Conservation (phyloP, 2,329 filamentous ascomycete genomes). For the Sclerotinia sclerotiorum region DNA sequence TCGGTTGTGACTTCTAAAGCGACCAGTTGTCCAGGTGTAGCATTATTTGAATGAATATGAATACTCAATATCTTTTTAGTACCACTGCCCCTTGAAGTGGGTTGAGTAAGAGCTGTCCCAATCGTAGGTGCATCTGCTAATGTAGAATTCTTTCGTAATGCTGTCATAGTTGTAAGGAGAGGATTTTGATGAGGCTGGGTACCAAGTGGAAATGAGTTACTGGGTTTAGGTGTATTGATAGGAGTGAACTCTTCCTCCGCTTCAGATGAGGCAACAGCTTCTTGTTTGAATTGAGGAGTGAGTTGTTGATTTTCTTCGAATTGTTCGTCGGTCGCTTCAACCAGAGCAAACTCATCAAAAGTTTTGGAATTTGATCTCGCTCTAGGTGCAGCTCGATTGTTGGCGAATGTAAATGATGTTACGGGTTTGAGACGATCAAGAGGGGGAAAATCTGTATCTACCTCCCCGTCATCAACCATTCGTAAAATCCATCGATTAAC, state of each 20-base stretch:
- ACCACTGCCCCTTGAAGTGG: constrained; percentile 45
- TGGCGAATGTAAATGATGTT: constrained; percentile 78
- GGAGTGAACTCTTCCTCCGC: constrained; percentile 48
- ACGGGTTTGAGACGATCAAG: constrained; percentile 72
- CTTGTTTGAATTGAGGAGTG: constrained; percentile 65
- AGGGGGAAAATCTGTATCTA: constrained; percentile 82
- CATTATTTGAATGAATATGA: constrained; percentile 68
- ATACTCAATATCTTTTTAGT: constrained; percentile 71
- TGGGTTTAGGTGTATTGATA: constrained; percentile 34
- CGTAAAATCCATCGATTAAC: constrained; percentile 81
- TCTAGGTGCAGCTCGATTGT: constrained; percentile 60
- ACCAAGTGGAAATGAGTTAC: constrained; percentile 39
- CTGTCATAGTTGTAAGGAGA: constrained; percentile 56
- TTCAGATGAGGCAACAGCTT: constrained; percentile 44
- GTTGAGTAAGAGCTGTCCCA: constrained; percentile 36
- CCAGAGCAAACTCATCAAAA: constrained; percentile 80
- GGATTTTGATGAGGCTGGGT: constrained; percentile 51
- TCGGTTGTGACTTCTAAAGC: constrained; percentile 76
- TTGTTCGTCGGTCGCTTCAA: constrained; percentile 67
- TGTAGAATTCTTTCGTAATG: constrained; percentile 53
- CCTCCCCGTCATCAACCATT: constrained; percentile 82
- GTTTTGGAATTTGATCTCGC: constrained; percentile 70
- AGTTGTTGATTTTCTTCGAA: constrained; percentile 67
- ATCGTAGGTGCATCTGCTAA: constrained; percentile 58
- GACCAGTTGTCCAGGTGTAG: constrained; percentile 70